Evolutionary conservation across 1,139 yeast genomes (phyloP), one percentile per base, ranked within the genome.

Genomic region (Kodamaea sp.): DNA sequence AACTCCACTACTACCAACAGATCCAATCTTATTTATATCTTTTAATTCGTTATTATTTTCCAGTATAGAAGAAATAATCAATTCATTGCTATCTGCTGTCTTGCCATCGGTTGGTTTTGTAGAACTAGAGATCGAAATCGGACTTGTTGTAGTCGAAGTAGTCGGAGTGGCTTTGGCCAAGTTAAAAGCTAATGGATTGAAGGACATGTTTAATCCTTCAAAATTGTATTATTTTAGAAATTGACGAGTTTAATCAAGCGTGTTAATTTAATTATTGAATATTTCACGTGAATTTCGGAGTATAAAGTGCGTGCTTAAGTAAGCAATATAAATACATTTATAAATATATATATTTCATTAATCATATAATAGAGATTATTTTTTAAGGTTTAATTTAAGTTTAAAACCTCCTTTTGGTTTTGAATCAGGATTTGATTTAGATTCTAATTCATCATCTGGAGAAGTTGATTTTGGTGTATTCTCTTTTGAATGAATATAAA

Each of bases 151-250:
- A 9, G 74, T 68, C 23, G 74, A 68, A 2, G 75, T 70, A 2
- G 76, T 70, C n/a, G 76, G 65, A 2, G 66, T 58, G 6, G 75
- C 53, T 49, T 70, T 70, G 34, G 69, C 54, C 12, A 68, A 57
- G 43, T 57, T 68, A 47, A 69, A 70, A n/a, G 63, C 60, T 37
- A 67, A 55, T 36, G 58, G 65, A 41, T 56, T 64, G 48, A 58
- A 63, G 15, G 69, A 53, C 70, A 63, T 65, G 25, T 23, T 44
- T 36, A 22, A 11, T 5, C 11, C 29, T 12, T 12, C 15, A 10
- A 20, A 12, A 26, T 2, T 26, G 28, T 26, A 26, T 26, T 3
- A n/a, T 10, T n/a, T n/a, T 26, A 26, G 10, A n/a, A 10, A 10
- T 10, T n/a, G 31, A 9, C 32, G 9, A 24, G 8, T 26, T 32